Base-by-base conservation (phyloP, 805 yeast species). In the Saccharomyces jurei region DNA sequence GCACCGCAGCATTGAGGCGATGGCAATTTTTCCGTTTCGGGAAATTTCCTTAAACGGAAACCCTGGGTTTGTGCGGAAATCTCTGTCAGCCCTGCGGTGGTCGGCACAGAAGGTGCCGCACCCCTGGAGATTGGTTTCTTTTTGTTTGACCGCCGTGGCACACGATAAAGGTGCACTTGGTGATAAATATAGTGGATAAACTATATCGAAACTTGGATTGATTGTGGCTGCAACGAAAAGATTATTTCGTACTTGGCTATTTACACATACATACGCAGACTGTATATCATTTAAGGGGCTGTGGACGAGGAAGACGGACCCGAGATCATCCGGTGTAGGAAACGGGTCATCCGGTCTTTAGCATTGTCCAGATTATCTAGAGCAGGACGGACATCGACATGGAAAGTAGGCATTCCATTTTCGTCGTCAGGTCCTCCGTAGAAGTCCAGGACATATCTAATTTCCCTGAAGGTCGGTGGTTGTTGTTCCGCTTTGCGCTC, bases 331-430 rank as follows among this genome's bases (percentile, higher is more conserved):
- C 44, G 44, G 44, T 36, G 25, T 8, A 36, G 9, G 44, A 36
- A 88, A 62, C 79, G 84, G 25, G 70, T 70, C 52, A 86, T 72
- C 57, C 98, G 78, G 67, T 90, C 98, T 52, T 68, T 63, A 2
- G 84, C 89, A 60, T 77, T 84, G 0, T 73, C 71, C 0, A 82
- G 63, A 55, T 77, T 77, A 70, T 94, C 99, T 58, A 90, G 74
- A 0, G 96, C 99, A 0, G 99, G 99, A 62, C 99, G 82, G 17
- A 95, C 97, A 71, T 94, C 99, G 59, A 95, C 78, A 71, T 82
- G 83, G 69, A 94, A 94, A 1, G 96, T 81, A 5, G 99, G 98
- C 82, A 85, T 81, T 2, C 96, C 97, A 46, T 87, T 82, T 21
- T 79, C 83, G 62, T 86, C 96, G 61, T 90, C 97, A 5, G 96